Percentiles rank a stretch among this genome's conserved stretches.
These are phyloP conservation scores for Fusarium setosum DNA, from an alignment of 2,329 filamentous ascomycete genomes.

Conservation along the genomic window DNA sequence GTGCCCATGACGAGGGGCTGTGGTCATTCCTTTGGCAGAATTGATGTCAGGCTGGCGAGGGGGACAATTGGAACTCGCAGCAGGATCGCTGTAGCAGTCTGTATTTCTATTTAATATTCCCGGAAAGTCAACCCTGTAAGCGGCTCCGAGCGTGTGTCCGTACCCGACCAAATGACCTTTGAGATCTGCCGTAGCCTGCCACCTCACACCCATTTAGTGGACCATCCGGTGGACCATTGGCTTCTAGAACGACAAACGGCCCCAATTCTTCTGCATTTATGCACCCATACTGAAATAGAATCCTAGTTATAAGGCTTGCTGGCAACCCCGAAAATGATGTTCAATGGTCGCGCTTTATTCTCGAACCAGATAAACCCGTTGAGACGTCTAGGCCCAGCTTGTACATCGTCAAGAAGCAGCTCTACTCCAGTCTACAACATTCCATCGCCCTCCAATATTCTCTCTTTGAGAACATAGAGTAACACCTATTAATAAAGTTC, in stretches of 20 bases:
- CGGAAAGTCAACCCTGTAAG: slow-evolving; percentile 55
- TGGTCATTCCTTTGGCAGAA: slow-evolving; percentile 53
- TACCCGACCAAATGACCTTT: slow-evolving; percentile 50
- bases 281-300: slow-evolving; percentile 45
- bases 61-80: slow-evolving; percentile 48
- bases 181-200: slow-evolving; percentile 43
- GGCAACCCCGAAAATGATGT: slow-evolving; percentile 48
- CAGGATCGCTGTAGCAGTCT: slow-evolving; percentile 38
- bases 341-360: slow-evolving; percentile 34
- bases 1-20: slow-evolving; percentile 54
- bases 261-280: slow-evolving; percentile 45
- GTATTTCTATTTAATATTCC: slow-evolving; percentile 46
- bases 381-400: slow-evolving; percentile 28
- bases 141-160: slow-evolving; percentile 52
- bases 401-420: slow-evolving; percentile 34
- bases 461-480: slow-evolving; percentile 32
- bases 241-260: slow-evolving; percentile 44
- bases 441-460: slow-evolving; percentile 30
- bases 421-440: slow-evolving; percentile 40
- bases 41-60: slow-evolving; percentile 56
- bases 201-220: slow-evolving; percentile 42
- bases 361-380: slow-evolving; percentile 40
- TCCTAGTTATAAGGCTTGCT: slow-evolving; percentile 28
- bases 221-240: slow-evolving; percentile 38
- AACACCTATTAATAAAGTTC: slow-evolving; percentile 16